Base-by-base conservation (phyloP, 2,329 filamentous ascomycete genomes). In the Alternaria conjuncta region DNA sequence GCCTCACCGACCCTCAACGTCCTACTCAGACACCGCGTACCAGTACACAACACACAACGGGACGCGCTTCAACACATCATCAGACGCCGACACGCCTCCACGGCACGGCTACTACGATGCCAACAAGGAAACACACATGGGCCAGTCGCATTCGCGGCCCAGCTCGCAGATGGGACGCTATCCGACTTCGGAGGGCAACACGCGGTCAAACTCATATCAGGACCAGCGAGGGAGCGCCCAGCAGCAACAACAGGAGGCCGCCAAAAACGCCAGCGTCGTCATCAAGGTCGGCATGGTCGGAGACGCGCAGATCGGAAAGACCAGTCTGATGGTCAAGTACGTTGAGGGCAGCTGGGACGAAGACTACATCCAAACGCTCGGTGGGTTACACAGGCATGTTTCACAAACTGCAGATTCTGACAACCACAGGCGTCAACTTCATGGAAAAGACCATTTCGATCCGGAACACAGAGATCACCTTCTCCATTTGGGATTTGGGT, bases 391-490 rank as follows among this genome's bases (percentile, higher is more conserved):
- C 23, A 21, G 3, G n/a, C 26, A 23, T 6, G 28, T 10, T 41
- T 46, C 49, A 36, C 28, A 44, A 3, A 25, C 25, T 28, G 45
- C 54, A 45, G n/a, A 25, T 49, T 60, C 71, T 76, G 26, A 76
- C 70, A 28, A 23, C 13, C 12, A n/a, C 72, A 91, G 89, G 96
- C 71, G 96, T 99, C 82, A 99, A 99, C 82, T 99, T 99, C 82
- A 99, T 99, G 96, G 96, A 99, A 82, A 99, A 99, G 87, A 99
- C 96, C 36, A 99, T 99, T 78, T 97, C 93, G 67, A 99, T 99
- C 81, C 92, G 96, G 66, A 99, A 99, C 82, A 99, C 96, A 15
- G 96, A 99, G 82, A 99, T 99, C 81, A 99, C 96, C 46, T 99
- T 99, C 83, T 97, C 94, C 65, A 99, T 99, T 78, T 99, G 96